Evolutionary conservation across 164 flowering plant genomes (phyloP).

Genomic region (Aristolochia californica): DNA sequence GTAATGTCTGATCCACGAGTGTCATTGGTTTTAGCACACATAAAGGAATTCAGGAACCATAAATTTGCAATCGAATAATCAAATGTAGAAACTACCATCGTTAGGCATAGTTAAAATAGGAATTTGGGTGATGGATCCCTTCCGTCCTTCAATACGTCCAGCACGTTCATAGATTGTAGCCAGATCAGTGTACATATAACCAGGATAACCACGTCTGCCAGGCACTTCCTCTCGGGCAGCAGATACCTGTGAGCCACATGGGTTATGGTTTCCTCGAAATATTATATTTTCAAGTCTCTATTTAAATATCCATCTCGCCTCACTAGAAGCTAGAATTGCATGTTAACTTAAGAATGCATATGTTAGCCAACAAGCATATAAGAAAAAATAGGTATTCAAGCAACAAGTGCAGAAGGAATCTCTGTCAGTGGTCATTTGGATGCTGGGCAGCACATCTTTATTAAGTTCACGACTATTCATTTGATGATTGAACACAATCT

Average conservation of each 20-base stretch:
- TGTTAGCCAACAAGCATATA: too few species aligned
- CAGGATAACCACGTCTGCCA: conserved; percentile 99
- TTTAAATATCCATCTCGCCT: too few species aligned
- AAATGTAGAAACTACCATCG: conserved; percentile 46
- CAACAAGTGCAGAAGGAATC: too few species aligned
- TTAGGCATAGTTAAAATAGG: conserved; percentile 98
- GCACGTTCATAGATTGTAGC: conserved; percentile 98
- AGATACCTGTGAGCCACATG: conserved; percentile 57
- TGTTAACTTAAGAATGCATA: too few species aligned
- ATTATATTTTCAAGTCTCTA: too few species aligned
- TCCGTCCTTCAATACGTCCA: conserved; percentile 95
- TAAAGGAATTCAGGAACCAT: neutral
- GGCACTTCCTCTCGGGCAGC: conserved; percentile 99
- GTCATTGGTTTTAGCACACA: conserved; percentile 1
- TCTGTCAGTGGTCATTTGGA: too few species aligned
- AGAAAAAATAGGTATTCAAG: too few species aligned
- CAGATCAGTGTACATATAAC: conserved; percentile 97
- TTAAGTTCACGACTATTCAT: too few species aligned
- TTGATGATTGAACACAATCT: too few species aligned
- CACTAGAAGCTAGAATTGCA: too few species aligned
- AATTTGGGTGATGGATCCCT: conserved; percentile 94
- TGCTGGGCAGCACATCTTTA: too few species aligned
- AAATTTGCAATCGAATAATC: neutral
- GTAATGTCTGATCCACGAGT: conserved; percentile 60
- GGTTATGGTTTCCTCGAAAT: too few species aligned